Base-by-base conservation (phyloP, 345 rosid species). In the Euphorbia pulcherrima region DNA sequence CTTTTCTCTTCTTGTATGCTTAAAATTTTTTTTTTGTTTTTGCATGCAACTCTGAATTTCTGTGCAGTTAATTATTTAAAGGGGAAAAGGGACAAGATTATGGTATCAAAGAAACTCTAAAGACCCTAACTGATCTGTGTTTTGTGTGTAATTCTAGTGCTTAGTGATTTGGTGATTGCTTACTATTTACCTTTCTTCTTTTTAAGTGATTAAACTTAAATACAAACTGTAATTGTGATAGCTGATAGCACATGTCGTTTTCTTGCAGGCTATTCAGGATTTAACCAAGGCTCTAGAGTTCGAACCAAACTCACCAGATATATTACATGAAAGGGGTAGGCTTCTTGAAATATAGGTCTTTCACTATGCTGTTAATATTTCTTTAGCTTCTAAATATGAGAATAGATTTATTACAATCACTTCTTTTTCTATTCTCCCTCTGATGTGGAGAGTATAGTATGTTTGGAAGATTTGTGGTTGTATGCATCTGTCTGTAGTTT, bases 291-390 rank as follows among this genome's bases (percentile, higher is more conserved):
- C 99, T 75, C 80, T 90, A 76, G 90, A 85, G 70, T 87, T 84
- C 77, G 99, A 94, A 78, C 95, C 91, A 68, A 74, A 86, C 65
- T 88, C 97, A 35, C 83, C 91, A 64, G 97, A 94, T 76, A 84
- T 94, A 72, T 81, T 94, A 68, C 97, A 89, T 68, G 99, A 94
- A 87, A 89, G 95, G 72, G 99, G 99, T 94, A 79, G 73, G 70
- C 72, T 54, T 64, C 74, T 67, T 58, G 20, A 68, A 23, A 68
- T 46, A 57, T 62, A 26, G 39, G 35, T 56, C n/a, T 50, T 62
- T 55, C 60, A 41, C 48, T 26, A 8, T n/a, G 26, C 50, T 57
- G 13, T 0, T 44, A 44, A 39, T 28, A 30, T 44, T 3, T 18
- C n/a, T 18, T 65, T 33, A 53, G 48, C 30, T 58, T 64, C 26